These are phyloP conservation scores for Fraxinus greggii DNA, from an alignment of 305 asterid species.

Conservation along the genomic window DNA sequence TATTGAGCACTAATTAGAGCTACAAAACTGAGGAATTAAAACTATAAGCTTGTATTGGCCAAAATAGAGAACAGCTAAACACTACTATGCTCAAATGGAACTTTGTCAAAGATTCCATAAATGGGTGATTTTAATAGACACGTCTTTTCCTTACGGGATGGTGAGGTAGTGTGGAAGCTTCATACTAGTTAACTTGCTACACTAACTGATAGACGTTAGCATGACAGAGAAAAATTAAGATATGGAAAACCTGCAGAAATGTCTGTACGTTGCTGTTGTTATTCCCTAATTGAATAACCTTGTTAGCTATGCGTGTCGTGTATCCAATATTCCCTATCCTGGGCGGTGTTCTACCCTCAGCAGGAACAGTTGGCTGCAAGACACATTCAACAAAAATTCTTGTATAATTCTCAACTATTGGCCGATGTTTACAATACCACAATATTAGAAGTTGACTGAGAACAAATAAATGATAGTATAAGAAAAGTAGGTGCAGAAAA, in stretches of 20 bases:
- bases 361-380: slow-evolving; percentile 71
- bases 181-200: background rate
- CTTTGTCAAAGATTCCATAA: background rate
- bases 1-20: background rate
- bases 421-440: slow-evolving; percentile 10
- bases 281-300: slow-evolving; percentile 71
- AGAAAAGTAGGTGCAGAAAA: background rate
- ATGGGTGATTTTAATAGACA: background rate
- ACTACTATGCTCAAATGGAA: background rate
- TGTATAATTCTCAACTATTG: background rate
- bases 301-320: slow-evolving; percentile 81
- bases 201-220: slow-evolving; percentile 4
- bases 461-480: background rate
- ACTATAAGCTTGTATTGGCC: background rate
- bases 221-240: slow-evolving; percentile 9
- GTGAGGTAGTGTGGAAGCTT: slow-evolving; percentile 3
- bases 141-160: background rate
- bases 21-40: background rate
- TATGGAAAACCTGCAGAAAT: slow-evolving; percentile 61
- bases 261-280: slow-evolving; percentile 53
- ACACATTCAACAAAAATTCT: slow-evolving; percentile 19
- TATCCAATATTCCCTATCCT: slow-evolving; percentile 93
- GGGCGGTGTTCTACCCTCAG: slow-evolving; percentile 69
- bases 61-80: background rate
- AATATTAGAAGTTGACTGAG: background rate